Conservation (phyloP, 139 green algal genomes). For the Chlorella sp. region DNA sequence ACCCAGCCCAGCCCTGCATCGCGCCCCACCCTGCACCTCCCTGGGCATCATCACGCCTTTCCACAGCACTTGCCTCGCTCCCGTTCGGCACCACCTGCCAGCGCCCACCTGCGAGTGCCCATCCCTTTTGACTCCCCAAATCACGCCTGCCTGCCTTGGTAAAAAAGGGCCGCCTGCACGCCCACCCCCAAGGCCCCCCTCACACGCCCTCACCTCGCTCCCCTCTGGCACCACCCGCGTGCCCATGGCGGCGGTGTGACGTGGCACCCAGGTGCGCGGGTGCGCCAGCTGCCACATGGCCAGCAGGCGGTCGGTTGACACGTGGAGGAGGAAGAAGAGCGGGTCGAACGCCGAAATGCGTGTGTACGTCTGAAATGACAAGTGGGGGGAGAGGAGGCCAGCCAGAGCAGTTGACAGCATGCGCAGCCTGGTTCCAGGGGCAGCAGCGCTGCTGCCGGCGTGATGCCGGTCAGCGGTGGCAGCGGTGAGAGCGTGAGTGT, state of each 20-base stretch:
- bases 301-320: constrained; percentile 12
- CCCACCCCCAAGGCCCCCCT: neutral
- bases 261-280: constrained; percentile 3
- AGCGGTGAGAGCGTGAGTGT: too few species aligned
- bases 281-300: constrained; percentile 27
- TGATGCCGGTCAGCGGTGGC: too few species aligned
- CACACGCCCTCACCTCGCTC: neutral
- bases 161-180: too few species aligned
- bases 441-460: too few species aligned
- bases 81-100: too few species aligned
- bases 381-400: too few species aligned
- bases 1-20: neutral
- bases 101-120: too few species aligned
- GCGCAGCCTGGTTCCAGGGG: too few species aligned
- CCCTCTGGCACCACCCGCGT: neutral
- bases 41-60: neutral
- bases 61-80: neutral
- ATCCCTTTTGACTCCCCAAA: too few species aligned
- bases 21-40: too few species aligned
- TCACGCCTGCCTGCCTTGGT: neutral
- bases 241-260: neutral
- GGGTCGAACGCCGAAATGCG: constrained; percentile 29
- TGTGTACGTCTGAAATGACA: constrained; percentile 2
- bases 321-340: constrained; percentile 29
- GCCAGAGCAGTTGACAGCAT: too few species aligned